These are phyloP conservation scores for Raddia guianensis DNA, from an alignment of 176 grass and related monocot species.

Conservation along the genomic window DNA sequence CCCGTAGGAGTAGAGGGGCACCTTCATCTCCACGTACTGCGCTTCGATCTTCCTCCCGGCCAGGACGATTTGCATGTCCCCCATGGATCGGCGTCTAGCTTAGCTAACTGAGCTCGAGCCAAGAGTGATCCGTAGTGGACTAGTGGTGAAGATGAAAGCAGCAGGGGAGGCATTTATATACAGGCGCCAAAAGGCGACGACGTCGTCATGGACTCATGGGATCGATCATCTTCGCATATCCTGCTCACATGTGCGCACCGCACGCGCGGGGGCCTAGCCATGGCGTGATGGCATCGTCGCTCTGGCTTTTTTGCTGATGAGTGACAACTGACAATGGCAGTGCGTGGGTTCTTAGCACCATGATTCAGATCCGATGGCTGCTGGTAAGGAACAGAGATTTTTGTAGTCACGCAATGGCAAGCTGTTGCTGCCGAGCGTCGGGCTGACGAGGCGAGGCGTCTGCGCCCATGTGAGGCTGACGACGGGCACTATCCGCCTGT, in stretches of 20 bases:
- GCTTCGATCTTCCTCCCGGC: slow-evolving; percentile 66
- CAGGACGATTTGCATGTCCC: slow-evolving; percentile 78
- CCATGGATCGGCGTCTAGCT: slow-evolving; percentile 41
- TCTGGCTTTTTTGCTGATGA: slow-evolving; percentile 39
- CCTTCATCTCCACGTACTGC: slow-evolving; percentile 94
- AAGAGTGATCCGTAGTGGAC: slow-evolving; percentile 12
- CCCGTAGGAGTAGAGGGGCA: slow-evolving; percentile 89
- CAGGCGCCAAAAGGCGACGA: slow-evolving; percentile 3
- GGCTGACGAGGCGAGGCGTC: slow-evolving; percentile 42
- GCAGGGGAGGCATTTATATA: slow-evolving; percentile 10
- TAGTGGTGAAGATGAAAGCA: slow-evolving; percentile 37
- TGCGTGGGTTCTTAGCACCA: background rate
- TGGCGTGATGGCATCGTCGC: slow-evolving; percentile 16
- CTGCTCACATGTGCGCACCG: slow-evolving; percentile 32
- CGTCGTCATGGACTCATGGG: background rate
- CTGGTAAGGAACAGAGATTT: slow-evolving; percentile 26
- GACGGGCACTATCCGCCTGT: no score
- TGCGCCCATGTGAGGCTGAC: slow-evolving; percentile 69
- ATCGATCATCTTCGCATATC: slow-evolving; percentile 17
- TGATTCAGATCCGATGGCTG: background rate
- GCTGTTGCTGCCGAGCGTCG: slow-evolving; percentile 20
- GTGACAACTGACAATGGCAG: background rate
- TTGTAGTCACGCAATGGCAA: slow-evolving; percentile 38
- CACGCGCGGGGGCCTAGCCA: background rate
- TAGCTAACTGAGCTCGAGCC: slow-evolving; percentile 7